A percentile compares a stretch with the other conserved stretches of the same genome.
Conservation (phyloP, 352 stramenopile species). For the Phytophthora pini region DNA sequence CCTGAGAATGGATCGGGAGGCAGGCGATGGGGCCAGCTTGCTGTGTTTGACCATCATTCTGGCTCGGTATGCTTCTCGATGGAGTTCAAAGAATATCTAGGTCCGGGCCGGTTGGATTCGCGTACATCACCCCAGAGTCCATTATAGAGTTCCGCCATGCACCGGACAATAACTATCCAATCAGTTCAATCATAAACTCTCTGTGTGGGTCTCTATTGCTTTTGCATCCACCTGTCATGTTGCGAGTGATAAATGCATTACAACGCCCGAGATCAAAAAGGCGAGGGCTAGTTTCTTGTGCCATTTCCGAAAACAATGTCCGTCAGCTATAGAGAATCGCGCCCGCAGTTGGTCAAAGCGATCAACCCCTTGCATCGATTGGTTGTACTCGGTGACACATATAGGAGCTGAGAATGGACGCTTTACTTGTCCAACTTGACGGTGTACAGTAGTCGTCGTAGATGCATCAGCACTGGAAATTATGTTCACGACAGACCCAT, state of each 20-base stretch:
- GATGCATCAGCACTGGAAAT: neutral
- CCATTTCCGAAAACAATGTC: neutral
- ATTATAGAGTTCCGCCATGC: neutral
- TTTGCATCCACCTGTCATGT: neutral
- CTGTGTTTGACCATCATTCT: neutral
- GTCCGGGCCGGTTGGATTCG: neutral
- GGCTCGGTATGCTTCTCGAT: neutral
- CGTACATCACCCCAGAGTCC: neutral
- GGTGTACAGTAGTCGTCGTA: neutral
- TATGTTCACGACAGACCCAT: neutral
- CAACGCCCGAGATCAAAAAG: conserved; percentile 1
- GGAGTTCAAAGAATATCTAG: neutral
- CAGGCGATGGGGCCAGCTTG: neutral
- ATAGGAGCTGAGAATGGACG: neutral
- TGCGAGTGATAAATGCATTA: conserved; percentile 9
- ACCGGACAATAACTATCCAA: neutral
- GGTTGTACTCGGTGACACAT: neutral
- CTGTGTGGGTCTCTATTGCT: neutral
- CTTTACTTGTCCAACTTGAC: neutral
- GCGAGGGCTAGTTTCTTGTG: neutral
- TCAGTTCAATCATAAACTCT: conserved; percentile 4
- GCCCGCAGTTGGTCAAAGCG: neutral
- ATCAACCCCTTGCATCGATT: neutral
- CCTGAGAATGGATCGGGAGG: neutral
- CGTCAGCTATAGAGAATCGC: neutral